These are phyloP conservation scores for Escallonia rubra DNA, from an alignment of 129 eudicot genomes.

Conservation along the genomic window DNA sequence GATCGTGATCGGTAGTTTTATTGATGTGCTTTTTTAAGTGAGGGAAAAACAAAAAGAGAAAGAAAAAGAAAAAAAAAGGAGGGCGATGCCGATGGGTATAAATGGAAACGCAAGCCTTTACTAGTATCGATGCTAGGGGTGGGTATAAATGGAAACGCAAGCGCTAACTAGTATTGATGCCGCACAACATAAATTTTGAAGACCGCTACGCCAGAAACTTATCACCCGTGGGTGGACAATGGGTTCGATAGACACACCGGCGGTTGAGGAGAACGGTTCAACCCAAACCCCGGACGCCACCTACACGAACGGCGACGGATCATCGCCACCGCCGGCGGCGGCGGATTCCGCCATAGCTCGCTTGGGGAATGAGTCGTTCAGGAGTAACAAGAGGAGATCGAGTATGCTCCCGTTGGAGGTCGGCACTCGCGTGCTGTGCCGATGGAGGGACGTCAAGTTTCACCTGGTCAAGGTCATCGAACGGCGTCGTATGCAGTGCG, in stretches of 20 bases:
- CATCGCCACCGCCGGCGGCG: constrained; percentile 2
- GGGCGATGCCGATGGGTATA: no score
- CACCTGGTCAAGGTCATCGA: constrained; percentile 98
- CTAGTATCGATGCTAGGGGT: no score
- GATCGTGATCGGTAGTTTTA: no score
- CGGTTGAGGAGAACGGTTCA: constrained; percentile 22
- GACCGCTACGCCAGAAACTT: no score
- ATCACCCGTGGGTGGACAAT: constrained; percentile 5
- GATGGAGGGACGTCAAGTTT: constrained; percentile 85
- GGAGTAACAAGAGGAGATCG: constrained; percentile 49
- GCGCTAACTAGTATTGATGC: no score
- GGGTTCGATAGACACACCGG: constrained; percentile 43
- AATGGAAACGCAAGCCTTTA: no score
- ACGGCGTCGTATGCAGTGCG: constrained; percentile 57
- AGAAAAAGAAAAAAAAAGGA: no score
- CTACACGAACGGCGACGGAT: constrained; percentile 15
- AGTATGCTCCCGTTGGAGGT: constrained; percentile 73
- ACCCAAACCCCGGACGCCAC: constrained; percentile 13
- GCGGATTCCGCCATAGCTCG: constrained; percentile 3
- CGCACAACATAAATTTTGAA: no score
- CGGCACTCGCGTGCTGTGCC: constrained; percentile 88
- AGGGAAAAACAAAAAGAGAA: no score
- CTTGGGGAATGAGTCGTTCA: constrained; percentile 26
- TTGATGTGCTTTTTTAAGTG: no score
- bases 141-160: no score